These are phyloP conservation scores for Gigaspora rosea DNA, from an alignment of 192 early-diverging fungal species.

Conservation along the genomic window DNA sequence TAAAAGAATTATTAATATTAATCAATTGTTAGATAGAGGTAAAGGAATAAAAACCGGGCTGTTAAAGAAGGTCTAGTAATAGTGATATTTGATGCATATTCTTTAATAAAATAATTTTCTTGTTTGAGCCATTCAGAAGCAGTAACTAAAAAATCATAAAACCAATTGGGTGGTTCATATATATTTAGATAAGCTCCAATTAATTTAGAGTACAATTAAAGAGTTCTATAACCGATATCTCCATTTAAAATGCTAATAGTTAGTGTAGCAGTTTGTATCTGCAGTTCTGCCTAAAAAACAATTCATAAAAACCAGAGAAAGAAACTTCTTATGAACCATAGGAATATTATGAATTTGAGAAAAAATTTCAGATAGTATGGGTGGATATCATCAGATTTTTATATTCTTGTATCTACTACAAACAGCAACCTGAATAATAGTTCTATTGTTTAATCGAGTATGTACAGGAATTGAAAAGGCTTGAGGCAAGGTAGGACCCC, in stretches of 20 bases:
- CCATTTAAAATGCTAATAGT: neutral
- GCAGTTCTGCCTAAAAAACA: neutral
- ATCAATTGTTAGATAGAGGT: neutral
- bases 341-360: neutral
- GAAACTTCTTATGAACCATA: neutral
- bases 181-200: neutral
- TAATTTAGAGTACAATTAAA: neutral
- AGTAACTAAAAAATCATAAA: neutral
- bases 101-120: neutral
- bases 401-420: too few relatives aligned
- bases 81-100: neutral
- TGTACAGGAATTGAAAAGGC: too few relatives aligned
- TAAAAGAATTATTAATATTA: too few relatives aligned
- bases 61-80: neutral
- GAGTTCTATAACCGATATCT: neutral
- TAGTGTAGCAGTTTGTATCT: neutral
- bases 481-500: too few relatives aligned
- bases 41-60: neutral
- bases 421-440: too few relatives aligned
- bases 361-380: neutral
- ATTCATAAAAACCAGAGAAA: neutral
- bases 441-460: too few relatives aligned
- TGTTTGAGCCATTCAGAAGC: neutral
- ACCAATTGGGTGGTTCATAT: neutral
- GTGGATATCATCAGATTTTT: neutral